Conservation (phyloP, 768 basidiomycete genomes). For the Macrocybe gigantea region DNA sequence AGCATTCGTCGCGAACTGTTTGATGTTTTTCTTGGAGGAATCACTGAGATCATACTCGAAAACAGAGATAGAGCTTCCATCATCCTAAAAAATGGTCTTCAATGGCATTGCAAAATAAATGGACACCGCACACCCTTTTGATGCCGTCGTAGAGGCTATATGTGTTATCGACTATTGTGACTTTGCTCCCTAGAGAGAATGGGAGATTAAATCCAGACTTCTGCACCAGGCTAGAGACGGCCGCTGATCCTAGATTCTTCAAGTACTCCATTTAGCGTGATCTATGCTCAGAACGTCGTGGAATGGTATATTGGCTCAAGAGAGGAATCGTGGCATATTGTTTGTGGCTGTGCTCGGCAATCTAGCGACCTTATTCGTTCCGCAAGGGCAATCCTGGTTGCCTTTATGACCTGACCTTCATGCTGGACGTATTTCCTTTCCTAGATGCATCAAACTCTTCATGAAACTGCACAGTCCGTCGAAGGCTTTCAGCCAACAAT, state of each 20-base stretch:
- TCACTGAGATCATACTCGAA: slow-evolving; percentile 87
- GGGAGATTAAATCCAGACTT: slow-evolving; percentile 90
- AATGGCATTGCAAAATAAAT: slow-evolving; percentile 9
- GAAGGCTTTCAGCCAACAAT: neutral
- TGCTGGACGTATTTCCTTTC: neutral
- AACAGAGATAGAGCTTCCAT: slow-evolving; percentile 76
- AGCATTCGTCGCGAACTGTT: slow-evolving; percentile 83
- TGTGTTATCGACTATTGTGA: slow-evolving; percentile 62
- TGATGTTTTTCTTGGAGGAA: slow-evolving; percentile 46
- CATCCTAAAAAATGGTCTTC: slow-evolving; percentile 57
- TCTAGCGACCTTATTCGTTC: too few relatives aligned
- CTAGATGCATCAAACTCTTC: neutral
- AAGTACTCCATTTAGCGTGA: slow-evolving; percentile 66
- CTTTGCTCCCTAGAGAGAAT: slow-evolving; percentile 75
- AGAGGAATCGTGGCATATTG: too few relatives aligned
- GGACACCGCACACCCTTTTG: slow-evolving; percentile 56
- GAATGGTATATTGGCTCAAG: too few relatives aligned
- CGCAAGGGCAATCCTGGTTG: too few relatives aligned
- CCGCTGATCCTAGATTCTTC: slow-evolving; percentile 75
- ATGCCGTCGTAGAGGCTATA: slow-evolving; percentile 87
- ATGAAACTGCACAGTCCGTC: neutral
- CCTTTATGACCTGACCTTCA: neutral
- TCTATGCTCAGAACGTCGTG: too few relatives aligned
- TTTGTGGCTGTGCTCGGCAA: too few relatives aligned
- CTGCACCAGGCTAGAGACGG: slow-evolving; percentile 86